Evolutionary conservation across 2,329 filamentous ascomycete species (phyloP), one percentile per base, ranked within the genome.

Genomic region (Microcera coccophila): DNA sequence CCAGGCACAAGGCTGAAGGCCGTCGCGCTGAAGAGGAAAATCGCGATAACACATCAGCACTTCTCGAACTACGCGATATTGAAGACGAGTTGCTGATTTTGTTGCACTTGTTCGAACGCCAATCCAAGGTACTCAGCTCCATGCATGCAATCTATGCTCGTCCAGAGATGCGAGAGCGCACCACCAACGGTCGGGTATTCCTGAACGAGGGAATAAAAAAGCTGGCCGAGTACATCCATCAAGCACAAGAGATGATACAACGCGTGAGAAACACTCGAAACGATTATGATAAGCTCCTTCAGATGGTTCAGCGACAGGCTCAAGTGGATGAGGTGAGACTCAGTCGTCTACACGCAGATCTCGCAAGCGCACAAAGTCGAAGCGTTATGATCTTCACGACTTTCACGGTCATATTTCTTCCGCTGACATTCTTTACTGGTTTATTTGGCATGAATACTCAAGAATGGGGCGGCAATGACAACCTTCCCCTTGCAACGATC

Each of bases 361-460:
- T 82, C 0, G 79, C 81, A 0, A 78, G 76, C 44, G 73, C 75
- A 8, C 80, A 83, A 60, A 81, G 78, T 42, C 69, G 79, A 18
- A 79, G 79, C 14, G 74, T 84, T 44, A 80, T 83, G 75, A 80
- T 84, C 48, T 83, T 84, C 60, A 84, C 79, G 8, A 79, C 71
- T 1, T 79, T 79, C 44, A 79, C 76, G 9, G 75, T 84, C 43
- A 79, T 84, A 16, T 84, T 82, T 62, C 63, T 83, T 2, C 81
- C 81, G 0, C 59, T 84, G 5, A 79, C 76, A 15, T 84, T 84
- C 64, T 84, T 84, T 60, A 83, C 80, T 0, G 75, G 77, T 3
- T 57, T 84, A 1, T 84, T 84, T 41, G 79, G 81, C 40, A 83
- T 84, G 73, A 84, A 84, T 52, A 79, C 78, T 3, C 64, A 61